Evolutionary conservation across 2,329 filamentous ascomycete genomes (phyloP), one percentile per base, ranked within the genome.

Genomic region (Phialophora chinensis): DNA sequence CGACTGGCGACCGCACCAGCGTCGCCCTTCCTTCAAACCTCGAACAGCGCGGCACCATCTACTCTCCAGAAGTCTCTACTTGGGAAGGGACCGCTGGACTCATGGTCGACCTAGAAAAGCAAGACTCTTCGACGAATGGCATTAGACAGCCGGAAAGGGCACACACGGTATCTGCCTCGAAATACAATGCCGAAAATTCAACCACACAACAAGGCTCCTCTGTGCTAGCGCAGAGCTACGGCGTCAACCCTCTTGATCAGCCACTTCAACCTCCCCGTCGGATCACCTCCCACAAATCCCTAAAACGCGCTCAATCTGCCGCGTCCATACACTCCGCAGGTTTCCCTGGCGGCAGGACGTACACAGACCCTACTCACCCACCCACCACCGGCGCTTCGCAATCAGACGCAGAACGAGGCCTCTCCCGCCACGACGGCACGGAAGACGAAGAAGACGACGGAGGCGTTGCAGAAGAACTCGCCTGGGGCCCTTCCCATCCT

Each of bases 401-500:
- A 31, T 66, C 73, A 14, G 76, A 72, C 12, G 66, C 66, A 10
- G 67, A 66, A 44, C 53, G 57, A 58, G 67, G 60, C 11, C 60
- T 65, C 20, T 29, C 65, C 2, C 27, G 53, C 12, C 53, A 31
- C 20, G 60, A 58, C 5, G 63, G 57, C 17, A 75, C 83, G 35
- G 86, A 89, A 23, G 76, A 83, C 42, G 86, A 89, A 56, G 78
- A 75, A 14, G 86, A 88, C 58, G 86, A 89, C 57, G 78, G 75
- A 14, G 86, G 88, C 58, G 84, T 86, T 25, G 88, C 88, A 31
- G 84, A 88, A 61, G 90, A 91, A 69, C 88, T 92, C 60, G 88
- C 92, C 78, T 99, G 95, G 95, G 94, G 95, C 0, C 93, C 93
- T 14, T 88, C 90, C 49, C 95, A 99, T 77, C 94, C 95, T 4